Evolutionary conservation across 2,329 filamentous ascomycete genomes (phyloP).

Genomic region (Fusarium begoniae): DNA sequence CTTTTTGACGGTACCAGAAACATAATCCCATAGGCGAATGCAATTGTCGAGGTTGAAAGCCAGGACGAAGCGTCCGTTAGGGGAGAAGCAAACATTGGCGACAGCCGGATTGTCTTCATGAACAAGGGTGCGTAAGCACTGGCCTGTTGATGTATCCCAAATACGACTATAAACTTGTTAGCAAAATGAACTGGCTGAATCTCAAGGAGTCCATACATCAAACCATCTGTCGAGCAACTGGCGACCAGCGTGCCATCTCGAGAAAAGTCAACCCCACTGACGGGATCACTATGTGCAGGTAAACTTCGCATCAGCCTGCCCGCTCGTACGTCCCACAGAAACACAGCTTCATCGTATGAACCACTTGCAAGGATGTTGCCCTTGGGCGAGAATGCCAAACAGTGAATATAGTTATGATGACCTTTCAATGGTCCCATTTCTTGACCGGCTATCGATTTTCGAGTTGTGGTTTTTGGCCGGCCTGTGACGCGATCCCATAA

Average conservation of each 20-base stretch:
- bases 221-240: conserved; percentile 88
- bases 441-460: conserved; percentile 48
- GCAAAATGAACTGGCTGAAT: neutral
- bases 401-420: conserved; percentile 97
- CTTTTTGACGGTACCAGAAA: conserved; percentile 90
- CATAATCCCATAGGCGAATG: conserved; percentile 94
- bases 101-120: conserved; percentile 96
- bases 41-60: conserved; percentile 92
- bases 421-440: conserved; percentile 73
- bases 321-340: conserved; percentile 93
- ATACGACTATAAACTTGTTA: conserved; percentile 68
- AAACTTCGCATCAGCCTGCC: conserved; percentile 88
- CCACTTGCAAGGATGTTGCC: conserved; percentile 96
- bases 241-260: conserved; percentile 91
- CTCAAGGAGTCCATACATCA: conserved; percentile 68
- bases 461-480: conserved; percentile 59
- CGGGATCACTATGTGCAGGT: conserved; percentile 94
- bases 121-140: conserved; percentile 92
- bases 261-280: conserved; percentile 92
- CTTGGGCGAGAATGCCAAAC: conserved; percentile 94
- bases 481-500: conserved; percentile 83
- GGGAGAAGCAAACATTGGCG: conserved; percentile 88
- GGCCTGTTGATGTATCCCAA: conserved; percentile 95
- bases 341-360: conserved; percentile 96
- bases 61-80: conserved; percentile 92